phyloP scores from a whole-genome alignment of 2,329 filamentous ascomycete species.

The Epichloe bromicola region DNA sequence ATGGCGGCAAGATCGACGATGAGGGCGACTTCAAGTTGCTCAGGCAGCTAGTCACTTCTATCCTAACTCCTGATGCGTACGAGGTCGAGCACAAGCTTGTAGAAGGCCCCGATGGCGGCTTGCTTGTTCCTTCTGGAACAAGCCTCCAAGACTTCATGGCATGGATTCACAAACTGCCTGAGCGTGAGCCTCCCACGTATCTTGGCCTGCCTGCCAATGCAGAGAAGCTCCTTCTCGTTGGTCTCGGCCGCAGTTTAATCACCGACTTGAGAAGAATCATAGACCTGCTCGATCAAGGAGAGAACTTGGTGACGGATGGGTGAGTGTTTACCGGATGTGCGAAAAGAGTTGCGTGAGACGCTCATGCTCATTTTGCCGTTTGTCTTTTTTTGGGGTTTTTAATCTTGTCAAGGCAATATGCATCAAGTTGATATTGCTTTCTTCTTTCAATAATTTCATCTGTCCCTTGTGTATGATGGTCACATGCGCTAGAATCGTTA shows the following conservation, averaged over 20 bases:
- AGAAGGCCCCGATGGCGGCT: conserved; percentile 46
- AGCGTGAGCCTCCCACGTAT: conserved; percentile 92
- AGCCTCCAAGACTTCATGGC: conserved; percentile 72
- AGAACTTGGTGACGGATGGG: conserved; percentile 67
- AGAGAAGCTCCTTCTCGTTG: conserved; percentile 86
- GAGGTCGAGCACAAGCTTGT: conserved; percentile 88
- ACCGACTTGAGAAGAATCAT: conserved; percentile 73
- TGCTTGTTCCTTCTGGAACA: conserved; percentile 69
- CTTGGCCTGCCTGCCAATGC: conserved; percentile 88
- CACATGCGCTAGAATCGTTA: neutral
- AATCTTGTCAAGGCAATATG: too few species aligned
- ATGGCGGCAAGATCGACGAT: conserved; percentile 95
- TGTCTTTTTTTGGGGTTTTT: too few species aligned
- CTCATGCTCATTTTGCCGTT: too few species aligned
- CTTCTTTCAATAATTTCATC: too few species aligned
- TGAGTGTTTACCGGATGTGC: conserved; percentile 2
- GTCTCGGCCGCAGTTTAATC: conserved; percentile 74
- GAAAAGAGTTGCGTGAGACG: conserved; percentile 1
- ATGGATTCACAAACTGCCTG: conserved; percentile 86
- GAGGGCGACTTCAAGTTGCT: conserved; percentile 70
- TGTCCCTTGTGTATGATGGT: too few species aligned
- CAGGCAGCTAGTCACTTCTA: conserved; percentile 55
- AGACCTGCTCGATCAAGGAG: conserved; percentile 82
- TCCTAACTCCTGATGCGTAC: conserved; percentile 80
- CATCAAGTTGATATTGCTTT: too few species aligned